Evolutionary conservation across 2,329 filamentous ascomycete genomes (phyloP).

Genomic region (Myrmaecium sp.): DNA sequence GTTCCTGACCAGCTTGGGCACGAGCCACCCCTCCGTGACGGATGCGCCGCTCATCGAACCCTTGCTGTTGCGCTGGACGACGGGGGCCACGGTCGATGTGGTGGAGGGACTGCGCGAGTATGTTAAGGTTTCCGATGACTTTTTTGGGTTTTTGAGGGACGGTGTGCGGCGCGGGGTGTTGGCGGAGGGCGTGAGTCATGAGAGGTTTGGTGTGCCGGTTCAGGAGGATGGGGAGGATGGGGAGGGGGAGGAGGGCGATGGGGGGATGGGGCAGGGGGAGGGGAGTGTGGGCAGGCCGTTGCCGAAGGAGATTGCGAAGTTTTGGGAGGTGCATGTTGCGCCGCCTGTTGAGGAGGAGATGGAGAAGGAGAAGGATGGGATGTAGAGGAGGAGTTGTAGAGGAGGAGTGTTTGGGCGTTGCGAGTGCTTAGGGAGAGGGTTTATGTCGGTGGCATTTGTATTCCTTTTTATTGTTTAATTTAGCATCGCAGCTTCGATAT

Average conservation of each 20-base stretch:
- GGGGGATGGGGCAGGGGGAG: conserved; percentile 8
- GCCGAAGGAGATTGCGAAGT: too few relatives aligned
- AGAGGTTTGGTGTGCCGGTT: conserved; percentile 19
- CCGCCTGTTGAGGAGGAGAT: conserved; percentile 7
- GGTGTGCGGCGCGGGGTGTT: conserved; percentile 32
- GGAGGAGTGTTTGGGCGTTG: too few relatives aligned
- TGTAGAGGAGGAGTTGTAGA: too few relatives aligned
- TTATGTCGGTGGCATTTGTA: too few relatives aligned
- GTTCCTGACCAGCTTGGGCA: conserved; percentile 26
- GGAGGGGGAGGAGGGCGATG: conserved; percentile 8
- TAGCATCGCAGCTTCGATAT: too few relatives aligned
- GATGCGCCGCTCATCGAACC: conserved; percentile 51
- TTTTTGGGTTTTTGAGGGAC: conserved; percentile 31
- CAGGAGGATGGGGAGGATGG: conserved; percentile 12
- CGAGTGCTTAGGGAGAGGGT: too few relatives aligned
- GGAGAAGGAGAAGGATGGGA: not conserved
- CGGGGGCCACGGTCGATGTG: conserved; percentile 41
- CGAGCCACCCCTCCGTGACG: conserved; percentile 45
- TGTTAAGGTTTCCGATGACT: conserved; percentile 40
- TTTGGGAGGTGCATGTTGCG: conserved; percentile 29
- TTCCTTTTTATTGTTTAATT: too few relatives aligned
- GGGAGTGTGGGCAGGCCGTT: conserved; percentile 15
- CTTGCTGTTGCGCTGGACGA: conserved; percentile 41
- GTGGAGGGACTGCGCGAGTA: conserved; percentile 42
- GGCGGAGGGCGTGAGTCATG: conserved; percentile 30